Percentiles rank a stretch among this genome's conserved stretches.
phyloP scores from a whole-genome alignment of 2,329 filamentous ascomycete genomes.

The Albifimbria verrucaria region DNA sequence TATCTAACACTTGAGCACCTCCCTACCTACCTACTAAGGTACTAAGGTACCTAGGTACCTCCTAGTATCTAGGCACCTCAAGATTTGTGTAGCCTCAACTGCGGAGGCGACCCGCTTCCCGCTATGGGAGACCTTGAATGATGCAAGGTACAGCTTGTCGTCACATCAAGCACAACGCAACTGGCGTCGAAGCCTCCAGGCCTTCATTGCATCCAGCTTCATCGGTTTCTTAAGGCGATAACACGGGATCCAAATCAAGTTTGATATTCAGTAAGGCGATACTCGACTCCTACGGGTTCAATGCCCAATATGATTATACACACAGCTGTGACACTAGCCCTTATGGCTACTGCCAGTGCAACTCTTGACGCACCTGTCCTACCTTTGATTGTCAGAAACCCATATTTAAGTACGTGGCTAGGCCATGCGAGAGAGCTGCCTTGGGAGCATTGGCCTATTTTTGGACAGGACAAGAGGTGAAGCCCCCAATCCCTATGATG shows the following conservation, averaged over 20 bases:
- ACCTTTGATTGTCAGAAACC: slow-evolving; percentile 56
- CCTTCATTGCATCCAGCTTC: too few relatives aligned
- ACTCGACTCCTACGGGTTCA: not conserved
- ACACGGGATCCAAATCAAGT: too few relatives aligned
- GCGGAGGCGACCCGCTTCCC: not conserved
- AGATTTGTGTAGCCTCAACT: not conserved
- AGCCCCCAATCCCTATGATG: slow-evolving; percentile 8
- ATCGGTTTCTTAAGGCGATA: too few relatives aligned
- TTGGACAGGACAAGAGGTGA: slow-evolving; percentile 68
- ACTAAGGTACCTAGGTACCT: too few relatives aligned
- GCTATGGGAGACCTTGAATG: not conserved
- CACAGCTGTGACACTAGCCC: not conserved
- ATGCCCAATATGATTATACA: not conserved
- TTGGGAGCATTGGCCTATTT: slow-evolving; percentile 85
- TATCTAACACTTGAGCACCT: too few relatives aligned
- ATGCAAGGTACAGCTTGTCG: not conserved
- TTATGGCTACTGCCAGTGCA: slow-evolving; percentile 31
- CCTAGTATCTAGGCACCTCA: too few relatives aligned
- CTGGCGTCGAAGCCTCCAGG: too few relatives aligned
- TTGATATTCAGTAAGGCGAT: too few relatives aligned
- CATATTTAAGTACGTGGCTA: slow-evolving; percentile 60
- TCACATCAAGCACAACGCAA: too few relatives aligned
- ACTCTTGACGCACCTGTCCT: slow-evolving; percentile 54
- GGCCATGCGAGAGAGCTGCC: slow-evolving; percentile 67
- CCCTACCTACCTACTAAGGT: too few relatives aligned